These are phyloP conservation scores for Trichophaea hybrida DNA, from an alignment of 2,329 filamentous ascomycete species.

Conservation along the genomic window DNA sequence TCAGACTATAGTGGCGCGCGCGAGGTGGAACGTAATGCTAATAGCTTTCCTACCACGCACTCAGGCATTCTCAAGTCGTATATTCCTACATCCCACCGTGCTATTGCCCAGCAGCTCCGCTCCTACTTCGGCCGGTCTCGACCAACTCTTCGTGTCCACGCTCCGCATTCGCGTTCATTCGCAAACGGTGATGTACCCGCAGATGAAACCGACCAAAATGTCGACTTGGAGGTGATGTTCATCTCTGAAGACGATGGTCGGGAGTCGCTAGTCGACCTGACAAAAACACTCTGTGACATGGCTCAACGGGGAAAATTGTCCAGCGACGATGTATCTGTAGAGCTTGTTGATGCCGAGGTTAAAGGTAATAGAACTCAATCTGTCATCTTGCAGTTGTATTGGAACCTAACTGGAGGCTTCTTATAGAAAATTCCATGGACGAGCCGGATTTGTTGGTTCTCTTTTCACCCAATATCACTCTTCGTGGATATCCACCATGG, in stretches of 20 bases:
- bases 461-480: constrained; percentile 68
- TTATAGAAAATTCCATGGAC: constrained; percentile 45
- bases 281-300: constrained; percentile 89
- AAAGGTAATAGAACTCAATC: constrained; percentile 37
- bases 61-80: constrained; percentile 77
- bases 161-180: constrained; percentile 50
- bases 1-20: neutral
- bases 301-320: constrained; percentile 74
- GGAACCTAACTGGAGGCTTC: neutral
- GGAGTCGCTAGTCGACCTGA: constrained; percentile 88
- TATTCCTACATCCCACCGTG: constrained; percentile 68
- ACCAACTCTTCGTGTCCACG: constrained; percentile 56
- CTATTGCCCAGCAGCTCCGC: constrained; percentile 63
- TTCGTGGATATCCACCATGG: constrained; percentile 93
- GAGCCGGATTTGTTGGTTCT: constrained; percentile 84
- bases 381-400: neutral
- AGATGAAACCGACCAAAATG: constrained; percentile 16
- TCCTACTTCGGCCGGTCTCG: constrained; percentile 71
- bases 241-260: constrained; percentile 79
- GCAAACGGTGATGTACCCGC: constrained; percentile 25
- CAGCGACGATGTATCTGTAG: constrained; percentile 64
- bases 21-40: neutral
- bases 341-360: constrained; percentile 81
- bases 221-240: constrained; percentile 50
- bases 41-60: neutral